phyloP scores from a whole-genome alignment of 805 yeast species.

The Wickerhamiella allomyrinae region DNA sequence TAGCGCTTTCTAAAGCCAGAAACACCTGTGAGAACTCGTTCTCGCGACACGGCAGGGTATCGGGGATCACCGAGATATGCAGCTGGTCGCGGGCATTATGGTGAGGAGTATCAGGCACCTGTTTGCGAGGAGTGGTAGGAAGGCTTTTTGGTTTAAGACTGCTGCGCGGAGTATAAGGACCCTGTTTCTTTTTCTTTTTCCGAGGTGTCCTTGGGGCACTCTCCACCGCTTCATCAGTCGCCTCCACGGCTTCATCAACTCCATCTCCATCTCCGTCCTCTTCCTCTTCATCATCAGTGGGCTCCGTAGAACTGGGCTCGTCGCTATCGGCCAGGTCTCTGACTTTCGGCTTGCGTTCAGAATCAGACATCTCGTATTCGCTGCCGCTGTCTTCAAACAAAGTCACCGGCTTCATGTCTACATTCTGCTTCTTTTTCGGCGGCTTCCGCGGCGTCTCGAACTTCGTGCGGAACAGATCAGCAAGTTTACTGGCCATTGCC shows the following conservation, averaged over 20 bases:
- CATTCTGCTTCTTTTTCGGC: not conserved
- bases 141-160: conserved; percentile 1
- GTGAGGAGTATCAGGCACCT: conserved; percentile 13
- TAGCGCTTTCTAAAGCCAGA: conserved; percentile 53
- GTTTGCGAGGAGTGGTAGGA: conserved; percentile 8
- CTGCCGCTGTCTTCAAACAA: not conserved
- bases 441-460: conserved; percentile 2
- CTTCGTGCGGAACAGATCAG: conserved; percentile 1
- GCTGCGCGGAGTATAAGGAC: not conserved
- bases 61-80: conserved; percentile 29
- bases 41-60: conserved; percentile 71
- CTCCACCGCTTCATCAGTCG: no score
- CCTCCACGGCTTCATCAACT: no score
- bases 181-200: not conserved
- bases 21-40: conserved; percentile 62
- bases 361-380: not conserved
- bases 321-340: not conserved
- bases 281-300: no score
- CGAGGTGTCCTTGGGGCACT: not conserved
- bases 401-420: not conserved
- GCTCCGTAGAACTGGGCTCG: not conserved
- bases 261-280: no score
- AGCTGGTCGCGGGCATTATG: conserved; percentile 21
- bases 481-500: not conserved
- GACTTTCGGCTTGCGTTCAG: not conserved